These are phyloP conservation scores for Fusarium duplospermum DNA, from an alignment of 2,329 filamentous ascomycete genomes.

Conservation along the genomic window DNA sequence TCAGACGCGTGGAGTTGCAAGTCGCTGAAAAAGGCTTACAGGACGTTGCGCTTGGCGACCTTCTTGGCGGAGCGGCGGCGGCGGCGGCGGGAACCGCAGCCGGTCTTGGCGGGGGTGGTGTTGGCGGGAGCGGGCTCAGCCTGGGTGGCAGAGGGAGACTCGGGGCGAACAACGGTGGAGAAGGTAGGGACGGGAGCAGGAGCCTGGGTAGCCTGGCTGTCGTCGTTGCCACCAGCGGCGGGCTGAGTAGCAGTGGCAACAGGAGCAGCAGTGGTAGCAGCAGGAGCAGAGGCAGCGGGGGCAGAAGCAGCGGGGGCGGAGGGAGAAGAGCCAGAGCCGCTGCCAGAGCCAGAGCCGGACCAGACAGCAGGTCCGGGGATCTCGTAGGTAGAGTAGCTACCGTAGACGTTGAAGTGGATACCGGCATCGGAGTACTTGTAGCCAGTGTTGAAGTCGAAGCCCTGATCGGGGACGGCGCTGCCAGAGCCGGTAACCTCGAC, in stretches of 20 bases:
- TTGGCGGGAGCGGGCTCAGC: slow-evolving; percentile 22
- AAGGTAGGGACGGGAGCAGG: slow-evolving; percentile 31
- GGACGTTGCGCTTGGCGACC: slow-evolving; percentile 11
- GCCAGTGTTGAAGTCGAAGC: slow-evolving; percentile 61
- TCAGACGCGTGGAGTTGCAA: slow-evolving; percentile 5
- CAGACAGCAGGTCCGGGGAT: slow-evolving; percentile 53
- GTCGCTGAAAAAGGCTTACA: slow-evolving; percentile 16
- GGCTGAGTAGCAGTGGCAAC: slow-evolving; percentile 19
- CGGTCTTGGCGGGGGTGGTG: slow-evolving; percentile 33
- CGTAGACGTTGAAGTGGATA: slow-evolving; percentile 71
- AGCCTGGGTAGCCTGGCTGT: not conserved
- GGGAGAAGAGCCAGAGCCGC: slow-evolving; percentile 2
- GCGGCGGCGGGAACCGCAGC: slow-evolving; percentile 38
- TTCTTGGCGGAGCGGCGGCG: slow-evolving; percentile 38
- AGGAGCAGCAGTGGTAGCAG: slow-evolving; percentile 2
- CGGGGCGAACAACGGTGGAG: slow-evolving; percentile 37
- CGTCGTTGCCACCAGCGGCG: slow-evolving; percentile 6
- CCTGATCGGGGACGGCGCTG: slow-evolving; percentile 50
- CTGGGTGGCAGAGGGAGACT: slow-evolving; percentile 18
- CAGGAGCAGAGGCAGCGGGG: not conserved
- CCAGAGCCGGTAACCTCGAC: slow-evolving; percentile 66
- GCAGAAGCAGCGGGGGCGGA: not conserved
- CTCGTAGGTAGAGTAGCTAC: slow-evolving; percentile 42
- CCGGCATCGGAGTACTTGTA: slow-evolving; percentile 69
- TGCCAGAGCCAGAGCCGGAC: slow-evolving; percentile 22